These are phyloP conservation scores for Elsinoe batatas DNA, from an alignment of 2,329 filamentous ascomycete genomes.

Conservation along the genomic window DNA sequence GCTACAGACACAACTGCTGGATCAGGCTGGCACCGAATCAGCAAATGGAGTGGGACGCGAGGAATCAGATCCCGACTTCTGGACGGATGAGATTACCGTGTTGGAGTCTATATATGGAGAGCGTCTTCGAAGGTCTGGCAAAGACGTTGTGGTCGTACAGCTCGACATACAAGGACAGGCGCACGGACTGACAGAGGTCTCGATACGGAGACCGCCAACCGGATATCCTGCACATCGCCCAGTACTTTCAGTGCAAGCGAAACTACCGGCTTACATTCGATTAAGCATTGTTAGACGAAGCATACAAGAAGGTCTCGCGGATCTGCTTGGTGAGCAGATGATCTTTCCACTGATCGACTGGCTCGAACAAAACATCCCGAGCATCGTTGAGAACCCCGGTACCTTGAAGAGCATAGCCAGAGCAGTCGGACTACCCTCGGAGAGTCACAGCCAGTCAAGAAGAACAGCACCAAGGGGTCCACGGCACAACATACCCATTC, in stretches of 20 bases:
- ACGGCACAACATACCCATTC: conserved; percentile 42
- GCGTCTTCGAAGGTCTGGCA: conserved; percentile 45
- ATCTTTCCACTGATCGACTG: conserved; percentile 85
- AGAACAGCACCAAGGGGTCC: conserved; percentile 25
- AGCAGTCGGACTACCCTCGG: conserved; percentile 32
- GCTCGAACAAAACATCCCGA: conserved; percentile 74
- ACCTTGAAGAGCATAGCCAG: conserved; percentile 74
- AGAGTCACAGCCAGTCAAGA: conserved; percentile 28
- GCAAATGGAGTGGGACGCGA: conserved; percentile 29
- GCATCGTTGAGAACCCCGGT: conserved; percentile 77
- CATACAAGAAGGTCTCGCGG: conserved; percentile 58
- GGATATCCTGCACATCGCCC: conserved; percentile 61
- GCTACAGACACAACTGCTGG: conserved; percentile 62
- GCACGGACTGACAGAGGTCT: conserved; percentile 41
- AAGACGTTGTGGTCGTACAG: conserved; percentile 55
- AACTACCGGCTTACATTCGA: conserved; percentile 84
- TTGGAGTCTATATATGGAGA: conserved; percentile 81
- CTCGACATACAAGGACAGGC: conserved; percentile 44
- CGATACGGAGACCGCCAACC: conserved; percentile 58
- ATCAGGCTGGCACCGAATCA: conserved; percentile 19
- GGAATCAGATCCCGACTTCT: conserved; percentile 45
- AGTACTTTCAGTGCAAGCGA: conserved; percentile 57
- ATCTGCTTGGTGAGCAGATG: conserved; percentile 76
- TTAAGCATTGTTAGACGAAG: conserved; percentile 75
- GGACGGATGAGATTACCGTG: conserved; percentile 77